phyloP scores from a whole-genome alignment of 352 stramenopile genomes.

The Globisporangium takayamanum region DNA sequence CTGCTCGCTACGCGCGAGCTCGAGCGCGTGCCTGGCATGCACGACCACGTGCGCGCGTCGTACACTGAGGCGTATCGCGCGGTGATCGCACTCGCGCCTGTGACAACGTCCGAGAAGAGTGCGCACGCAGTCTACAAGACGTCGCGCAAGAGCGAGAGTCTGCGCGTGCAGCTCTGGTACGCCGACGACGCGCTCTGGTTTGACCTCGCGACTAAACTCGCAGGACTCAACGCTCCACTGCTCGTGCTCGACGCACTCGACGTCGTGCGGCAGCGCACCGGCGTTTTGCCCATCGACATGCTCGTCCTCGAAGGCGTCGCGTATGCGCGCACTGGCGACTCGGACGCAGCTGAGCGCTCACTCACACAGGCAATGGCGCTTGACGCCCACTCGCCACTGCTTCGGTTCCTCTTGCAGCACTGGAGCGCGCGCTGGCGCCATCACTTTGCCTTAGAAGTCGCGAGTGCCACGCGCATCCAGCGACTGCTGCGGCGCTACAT shows the following conservation, averaged over 20 bases:
- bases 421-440: conserved; percentile 35
- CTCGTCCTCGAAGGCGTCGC: conserved; percentile 38
- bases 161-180: conserved; percentile 51
- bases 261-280: conserved; percentile 18
- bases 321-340: conserved; percentile 30
- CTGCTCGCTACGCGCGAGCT: conserved; percentile 52
- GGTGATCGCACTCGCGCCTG: conserved; percentile 38
- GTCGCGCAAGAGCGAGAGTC: conserved; percentile 57
- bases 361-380: conserved; percentile 31
- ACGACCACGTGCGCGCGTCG: conserved; percentile 34
- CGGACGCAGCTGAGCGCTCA: conserved; percentile 18
- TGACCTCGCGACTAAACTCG: conserved; percentile 43
- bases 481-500: conserved; percentile 13
- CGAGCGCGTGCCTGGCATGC: conserved; percentile 32
- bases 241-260: conserved; percentile 29
- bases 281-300: conserved; percentile 16
- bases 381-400: conserved; percentile 37
- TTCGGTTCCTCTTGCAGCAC: conserved; percentile 36
- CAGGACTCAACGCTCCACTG: conserved; percentile 35
- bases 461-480: conserved; percentile 31
- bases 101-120: conserved; percentile 41
- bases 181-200: conserved; percentile 51
- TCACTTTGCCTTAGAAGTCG: conserved; percentile 36
- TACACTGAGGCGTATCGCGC: conserved; percentile 53
- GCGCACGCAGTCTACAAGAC: conserved; percentile 53